These are phyloP conservation scores for Trichaptum fuscoviolaceum DNA, from an alignment of 768 basidiomycete species.

Conservation along the genomic window DNA sequence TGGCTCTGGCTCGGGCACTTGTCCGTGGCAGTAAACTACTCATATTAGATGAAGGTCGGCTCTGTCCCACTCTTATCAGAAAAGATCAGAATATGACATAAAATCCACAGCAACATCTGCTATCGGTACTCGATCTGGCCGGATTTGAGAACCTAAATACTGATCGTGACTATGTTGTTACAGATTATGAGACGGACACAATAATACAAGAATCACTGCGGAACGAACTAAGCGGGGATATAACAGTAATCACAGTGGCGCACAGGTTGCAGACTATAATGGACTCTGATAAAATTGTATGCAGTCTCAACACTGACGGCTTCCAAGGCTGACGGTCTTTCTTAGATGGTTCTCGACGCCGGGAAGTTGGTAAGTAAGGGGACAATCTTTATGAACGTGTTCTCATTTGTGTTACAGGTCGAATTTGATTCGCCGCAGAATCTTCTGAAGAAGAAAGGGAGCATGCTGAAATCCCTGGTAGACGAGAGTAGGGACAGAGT, in stretches of 20 bases:
- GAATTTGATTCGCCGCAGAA: conserved; percentile 36
- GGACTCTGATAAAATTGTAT: conserved; percentile 38
- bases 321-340: background rate
- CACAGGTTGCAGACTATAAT: conserved; percentile 35
- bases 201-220: conserved; percentile 35
- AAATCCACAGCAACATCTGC: conserved; percentile 19
- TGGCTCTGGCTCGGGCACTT: conserved; percentile 40
- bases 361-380: conserved; percentile 10
- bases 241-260: conserved; percentile 38
- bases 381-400: conserved; percentile 15
- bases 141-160: background rate
- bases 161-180: background rate
- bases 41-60: conserved; percentile 37
- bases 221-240: conserved; percentile 20
- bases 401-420: conserved; percentile 24
- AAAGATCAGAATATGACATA: conserved; percentile 4
- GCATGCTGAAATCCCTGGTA: conserved; percentile 19
- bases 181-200: conserved; percentile 35
- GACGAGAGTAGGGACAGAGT: conserved; percentile 24
- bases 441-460: conserved; percentile 26
- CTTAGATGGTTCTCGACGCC: conserved; percentile 19
- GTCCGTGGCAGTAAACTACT: conserved; percentile 39
- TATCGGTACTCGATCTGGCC: conserved; percentile 9
- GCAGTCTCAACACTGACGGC: conserved; percentile 10
- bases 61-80: no score